Conservation (phyloP, 225 moss, liverwort and hornwort genomes). For the Sphagnum contortum region DNA sequence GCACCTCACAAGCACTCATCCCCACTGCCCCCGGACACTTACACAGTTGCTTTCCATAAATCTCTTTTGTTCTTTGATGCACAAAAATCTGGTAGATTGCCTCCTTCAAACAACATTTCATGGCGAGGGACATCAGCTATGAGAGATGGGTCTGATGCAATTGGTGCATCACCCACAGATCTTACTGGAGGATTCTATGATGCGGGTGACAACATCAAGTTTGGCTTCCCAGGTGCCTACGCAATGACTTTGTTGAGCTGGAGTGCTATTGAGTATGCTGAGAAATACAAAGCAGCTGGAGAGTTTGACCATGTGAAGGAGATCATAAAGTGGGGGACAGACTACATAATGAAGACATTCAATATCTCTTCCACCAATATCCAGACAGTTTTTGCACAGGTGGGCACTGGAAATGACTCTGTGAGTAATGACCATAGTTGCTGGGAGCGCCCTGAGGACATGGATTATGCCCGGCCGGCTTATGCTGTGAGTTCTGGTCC, state of each 20-base stretch:
- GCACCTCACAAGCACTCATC: constrained; percentile 50
- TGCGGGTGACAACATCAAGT: constrained; percentile 90
- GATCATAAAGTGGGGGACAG: constrained; percentile 80
- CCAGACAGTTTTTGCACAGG: constrained; percentile 57
- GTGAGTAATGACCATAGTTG: constrained; percentile 56
- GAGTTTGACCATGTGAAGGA: constrained; percentile 63
- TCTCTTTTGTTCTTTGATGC: constrained; percentile 67
- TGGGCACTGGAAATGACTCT: constrained; percentile 54
- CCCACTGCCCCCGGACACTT: constrained; percentile 58
- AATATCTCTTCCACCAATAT: constrained; percentile 38
- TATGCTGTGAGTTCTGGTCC: constrained; percentile 34
- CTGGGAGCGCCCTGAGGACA: constrained; percentile 83
- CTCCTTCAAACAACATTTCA: constrained; percentile 44
- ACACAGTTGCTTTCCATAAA: constrained; percentile 68
- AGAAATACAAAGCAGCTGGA: constrained; percentile 56
- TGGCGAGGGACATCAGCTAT: constrained; percentile 71
- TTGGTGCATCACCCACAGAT: constrained; percentile 15
- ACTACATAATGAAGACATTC: constrained; percentile 71
- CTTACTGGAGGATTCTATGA: constrained; percentile 81
- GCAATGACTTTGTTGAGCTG: constrained; percentile 76
- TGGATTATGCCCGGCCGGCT: constrained; percentile 45
- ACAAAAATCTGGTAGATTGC: constrained; percentile 81
- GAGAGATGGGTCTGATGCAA: constrained; percentile 48
- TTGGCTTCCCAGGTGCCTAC: constrained; percentile 75
- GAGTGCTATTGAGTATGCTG: constrained; percentile 77